A percentile compares a stretch with the other conserved stretches of the same genome.
Evolutionary conservation across 2,329 filamentous ascomycete species (phyloP).

Genomic region (Gaeumannomyces tritici): DNA sequence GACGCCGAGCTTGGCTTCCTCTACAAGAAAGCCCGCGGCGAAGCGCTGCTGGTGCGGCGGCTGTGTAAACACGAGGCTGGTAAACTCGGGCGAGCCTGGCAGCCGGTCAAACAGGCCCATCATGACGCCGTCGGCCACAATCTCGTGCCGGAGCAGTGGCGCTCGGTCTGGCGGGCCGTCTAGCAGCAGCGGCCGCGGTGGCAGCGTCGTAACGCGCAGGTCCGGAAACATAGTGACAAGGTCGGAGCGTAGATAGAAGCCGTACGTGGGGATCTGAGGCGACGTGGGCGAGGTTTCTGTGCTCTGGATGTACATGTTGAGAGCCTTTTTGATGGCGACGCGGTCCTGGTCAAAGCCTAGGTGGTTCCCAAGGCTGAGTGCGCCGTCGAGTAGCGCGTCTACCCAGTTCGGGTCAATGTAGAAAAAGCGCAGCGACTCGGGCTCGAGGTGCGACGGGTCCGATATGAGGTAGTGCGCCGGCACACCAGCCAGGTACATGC

Average conservation of each 20-base stretch:
- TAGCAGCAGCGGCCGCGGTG: neutral
- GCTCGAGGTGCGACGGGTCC: conserved; percentile 23
- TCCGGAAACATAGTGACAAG: conserved; percentile 27
- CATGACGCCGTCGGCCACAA: conserved; percentile 21
- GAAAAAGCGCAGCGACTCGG: conserved; percentile 33
- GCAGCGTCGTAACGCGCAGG: conserved; percentile 15
- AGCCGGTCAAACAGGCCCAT: conserved; percentile 21
- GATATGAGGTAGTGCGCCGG: conserved; percentile 30
- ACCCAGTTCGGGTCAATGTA: conserved; percentile 32
- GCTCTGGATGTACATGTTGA: conserved; percentile 21
- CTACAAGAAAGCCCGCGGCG: conserved; percentile 11
- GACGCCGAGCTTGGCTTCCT: conserved; percentile 7
- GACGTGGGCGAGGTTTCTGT: conserved; percentile 7
- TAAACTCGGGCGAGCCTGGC: conserved; percentile 15
- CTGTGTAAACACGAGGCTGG: conserved; percentile 19
- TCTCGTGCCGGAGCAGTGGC: conserved; percentile 20
- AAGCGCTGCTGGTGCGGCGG: conserved; percentile 29
- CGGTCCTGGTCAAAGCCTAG: conserved; percentile 19
- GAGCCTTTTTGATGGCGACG: conserved; percentile 16
- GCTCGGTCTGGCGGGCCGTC: conserved; percentile 12
- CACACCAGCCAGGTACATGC: conserved; percentile 23
- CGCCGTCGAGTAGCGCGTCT: conserved; percentile 32
- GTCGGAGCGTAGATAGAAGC: conserved; percentile 27
- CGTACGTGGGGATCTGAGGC: conserved; percentile 25
- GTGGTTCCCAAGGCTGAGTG: conserved; percentile 29